These are phyloP conservation scores for Scheffersomyces amazonensis DNA, from an alignment of 805 yeast species.

Conservation along the genomic window DNA sequence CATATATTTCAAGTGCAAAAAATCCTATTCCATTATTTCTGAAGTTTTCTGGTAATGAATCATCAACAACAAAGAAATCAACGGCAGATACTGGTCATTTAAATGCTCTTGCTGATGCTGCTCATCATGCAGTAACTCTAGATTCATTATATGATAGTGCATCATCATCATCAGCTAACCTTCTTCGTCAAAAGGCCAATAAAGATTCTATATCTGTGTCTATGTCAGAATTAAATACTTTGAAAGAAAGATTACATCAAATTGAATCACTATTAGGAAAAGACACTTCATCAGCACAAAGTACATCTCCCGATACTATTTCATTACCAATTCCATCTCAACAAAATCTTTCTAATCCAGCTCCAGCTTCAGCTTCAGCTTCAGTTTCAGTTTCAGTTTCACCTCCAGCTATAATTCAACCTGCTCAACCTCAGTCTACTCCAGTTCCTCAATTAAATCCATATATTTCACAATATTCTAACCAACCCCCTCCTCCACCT, in stretches of 20 bases:
- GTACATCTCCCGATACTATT: no score
- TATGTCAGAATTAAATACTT: slow-evolving; percentile 12
- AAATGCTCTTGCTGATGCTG: background rate
- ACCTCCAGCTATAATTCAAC: background rate
- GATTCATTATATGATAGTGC: background rate
- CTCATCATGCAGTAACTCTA: background rate
- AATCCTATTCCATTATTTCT: slow-evolving; percentile 12
- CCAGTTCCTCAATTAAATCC: background rate
- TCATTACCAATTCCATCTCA: background rate
- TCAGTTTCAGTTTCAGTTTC: background rate
- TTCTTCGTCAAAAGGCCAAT: background rate
- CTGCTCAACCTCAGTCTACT: no score
- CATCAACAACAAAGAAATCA: background rate
- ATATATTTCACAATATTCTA: background rate
- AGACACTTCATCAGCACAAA: background rate
- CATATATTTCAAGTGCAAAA: slow-evolving; percentile 17
- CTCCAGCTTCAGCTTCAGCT: background rate
- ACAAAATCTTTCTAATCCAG: background rate
- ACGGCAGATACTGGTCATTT: background rate
- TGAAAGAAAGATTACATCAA: slow-evolving; percentile 15
- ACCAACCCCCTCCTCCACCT: background rate
- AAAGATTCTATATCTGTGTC: slow-evolving; percentile 1
- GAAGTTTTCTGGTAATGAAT: background rate
- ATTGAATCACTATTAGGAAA: slow-evolving; percentile 11
- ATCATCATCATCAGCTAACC: background rate